phyloP scores from a whole-genome alignment of 78 protist genomes.

The Dictyostelium discoideum region dicty_2.7 NC_007091.3:4710501-4711000 shows the following conservation, averaged over 20 bases:
- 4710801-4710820: not conserved
- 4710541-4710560: too few species aligned
- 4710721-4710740: not conserved
- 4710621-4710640: too few species aligned
- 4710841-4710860: not conserved
- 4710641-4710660: too few species aligned
- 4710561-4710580: too few species aligned
- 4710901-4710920: not conserved
- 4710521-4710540: too few species aligned
- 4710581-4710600: too few species aligned
- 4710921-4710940: not conserved
- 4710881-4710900: not conserved
- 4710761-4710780: not conserved
- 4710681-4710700: too few species aligned
- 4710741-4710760: not conserved
- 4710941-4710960: not conserved
- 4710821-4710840: not conserved
- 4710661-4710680: too few species aligned
- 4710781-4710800: not conserved
- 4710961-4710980: not conserved
- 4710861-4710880: not conserved
- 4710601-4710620: too few species aligned
- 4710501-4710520: too few species aligned
- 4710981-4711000: not conserved
- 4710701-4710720: too few species aligned